phyloP scores from a whole-genome alignment of 2,329 filamentous ascomycete genomes.

The Penicillium sp. region DNA sequence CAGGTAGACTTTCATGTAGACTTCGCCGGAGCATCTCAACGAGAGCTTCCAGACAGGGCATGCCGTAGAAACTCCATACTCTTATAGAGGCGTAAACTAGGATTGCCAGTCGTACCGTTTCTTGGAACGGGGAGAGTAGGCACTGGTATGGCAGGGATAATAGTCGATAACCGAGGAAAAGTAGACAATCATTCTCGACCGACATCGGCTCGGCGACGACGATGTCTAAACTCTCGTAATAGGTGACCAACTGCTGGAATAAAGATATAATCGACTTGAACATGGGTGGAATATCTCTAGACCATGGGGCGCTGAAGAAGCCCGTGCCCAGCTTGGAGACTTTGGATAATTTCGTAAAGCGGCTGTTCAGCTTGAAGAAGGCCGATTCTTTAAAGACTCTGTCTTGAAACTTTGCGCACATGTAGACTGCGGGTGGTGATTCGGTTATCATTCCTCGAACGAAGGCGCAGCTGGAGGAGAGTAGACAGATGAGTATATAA shows the following conservation, averaged over 20 bases:
- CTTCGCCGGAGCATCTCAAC: constrained; percentile 9
- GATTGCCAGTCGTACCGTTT: constrained; percentile 15
- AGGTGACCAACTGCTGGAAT: constrained; percentile 14
- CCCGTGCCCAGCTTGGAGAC: constrained; percentile 9
- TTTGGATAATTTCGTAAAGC: background rate
- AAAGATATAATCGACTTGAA: constrained; percentile 6
- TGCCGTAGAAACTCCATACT: constrained; percentile 18
- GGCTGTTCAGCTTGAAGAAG: constrained; percentile 4
- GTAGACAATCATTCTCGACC: constrained; percentile 24
- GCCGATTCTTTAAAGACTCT: constrained; percentile 16
- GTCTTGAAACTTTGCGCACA: constrained; percentile 16
- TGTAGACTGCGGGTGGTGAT: constrained; percentile 9
- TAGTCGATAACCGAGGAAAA: constrained; percentile 13
- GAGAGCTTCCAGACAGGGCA: constrained; percentile 17
- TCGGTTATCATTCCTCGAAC: constrained; percentile 13
- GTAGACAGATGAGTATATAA: background rate
- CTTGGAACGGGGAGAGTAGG: constrained; percentile 12
- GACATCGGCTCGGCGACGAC: constrained; percentile 11
- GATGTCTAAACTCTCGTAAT: constrained; percentile 17
- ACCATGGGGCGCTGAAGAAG: constrained; percentile 15
- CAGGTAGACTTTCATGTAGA: background rate
- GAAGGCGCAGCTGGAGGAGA: constrained; percentile 11
- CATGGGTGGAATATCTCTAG: constrained; percentile 4
- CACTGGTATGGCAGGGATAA: constrained; percentile 3
- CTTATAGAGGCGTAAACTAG: constrained; percentile 15